Evolutionary conservation across 495 filamentous ascomycete genomes (phyloP).

Genomic region (Xylaria castorea): DNA sequence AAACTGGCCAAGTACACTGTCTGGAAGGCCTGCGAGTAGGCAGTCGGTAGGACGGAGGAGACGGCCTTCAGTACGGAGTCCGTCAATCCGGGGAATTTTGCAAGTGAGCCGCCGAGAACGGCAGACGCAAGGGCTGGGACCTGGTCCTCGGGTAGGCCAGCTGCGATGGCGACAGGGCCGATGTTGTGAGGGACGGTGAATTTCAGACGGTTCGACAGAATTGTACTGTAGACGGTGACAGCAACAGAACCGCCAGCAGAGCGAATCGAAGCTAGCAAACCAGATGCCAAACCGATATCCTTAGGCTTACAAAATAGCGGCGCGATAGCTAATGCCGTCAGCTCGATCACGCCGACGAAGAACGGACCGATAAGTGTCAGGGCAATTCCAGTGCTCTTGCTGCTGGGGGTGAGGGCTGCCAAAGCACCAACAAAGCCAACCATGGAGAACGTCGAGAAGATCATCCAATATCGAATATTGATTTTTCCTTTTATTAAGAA

Average conservation of each 20-base stretch:
- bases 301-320: slow-evolving; percentile 38
- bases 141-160: slow-evolving; percentile 52
- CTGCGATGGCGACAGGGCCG: slow-evolving; percentile 46
- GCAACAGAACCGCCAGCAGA: slow-evolving; percentile 39
- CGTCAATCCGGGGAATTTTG: slow-evolving; percentile 52
- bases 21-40: slow-evolving; percentile 52
- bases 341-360: slow-evolving; percentile 37
- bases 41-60: slow-evolving; percentile 42
- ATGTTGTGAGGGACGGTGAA: slow-evolving; percentile 49
- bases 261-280: slow-evolving; percentile 51
- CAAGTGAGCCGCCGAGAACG: slow-evolving; percentile 43
- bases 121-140: slow-evolving; percentile 49
- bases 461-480: slow-evolving; percentile 42
- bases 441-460: slow-evolving; percentile 47
- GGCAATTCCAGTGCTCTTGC: slow-evolving; percentile 31
- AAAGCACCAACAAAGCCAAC: slow-evolving; percentile 46
- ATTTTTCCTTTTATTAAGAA: slow-evolving; percentile 33
- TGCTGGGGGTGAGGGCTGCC: slow-evolving; percentile 38
- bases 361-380: slow-evolving; percentile 36
- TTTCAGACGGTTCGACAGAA: slow-evolving; percentile 52
- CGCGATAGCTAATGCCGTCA: slow-evolving; percentile 34
- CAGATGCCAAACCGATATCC: slow-evolving; percentile 58
- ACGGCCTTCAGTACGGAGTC: slow-evolving; percentile 46
- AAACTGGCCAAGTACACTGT: slow-evolving; percentile 57
- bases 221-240: slow-evolving; percentile 51